Percentiles rank a stretch among this genome's conserved stretches.
phyloP scores from a whole-genome alignment of 1,139 yeast genomes.

The Yamadazyma dushanensis region DNA sequence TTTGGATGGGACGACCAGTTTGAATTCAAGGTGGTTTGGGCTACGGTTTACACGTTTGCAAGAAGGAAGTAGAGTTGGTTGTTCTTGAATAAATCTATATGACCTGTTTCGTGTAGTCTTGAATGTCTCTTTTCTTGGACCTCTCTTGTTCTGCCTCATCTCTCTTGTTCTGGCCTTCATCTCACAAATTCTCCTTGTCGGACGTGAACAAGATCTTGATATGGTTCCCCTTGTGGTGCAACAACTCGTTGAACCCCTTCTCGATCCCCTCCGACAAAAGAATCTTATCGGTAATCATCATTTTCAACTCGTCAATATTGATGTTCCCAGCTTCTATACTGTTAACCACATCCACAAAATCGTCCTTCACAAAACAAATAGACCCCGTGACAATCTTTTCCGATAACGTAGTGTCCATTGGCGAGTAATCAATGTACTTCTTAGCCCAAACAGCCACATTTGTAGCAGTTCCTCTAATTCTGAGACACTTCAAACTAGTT shows the following conservation, averaged over 20 bases:
- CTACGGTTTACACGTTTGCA: constrained; percentile 54
- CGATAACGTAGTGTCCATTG: constrained; percentile 39
- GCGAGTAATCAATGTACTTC: constrained; percentile 31
- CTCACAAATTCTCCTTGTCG: constrained; percentile 4
- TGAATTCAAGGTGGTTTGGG: constrained; percentile 54
- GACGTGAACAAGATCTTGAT: constrained; percentile 39
- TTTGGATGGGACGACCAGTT: constrained; percentile 48
- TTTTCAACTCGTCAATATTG: constrained; percentile 22
- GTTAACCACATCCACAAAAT: constrained; percentile 35
- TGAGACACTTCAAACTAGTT: constrained; percentile 50
- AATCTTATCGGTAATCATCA: constrained; percentile 36
- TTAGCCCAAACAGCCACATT: constrained; percentile 63
- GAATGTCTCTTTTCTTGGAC: too few relatives aligned
- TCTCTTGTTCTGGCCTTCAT: too few relatives aligned
- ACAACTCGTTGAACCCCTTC: constrained; percentile 33
- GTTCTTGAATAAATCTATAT: too few relatives aligned
- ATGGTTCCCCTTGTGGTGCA: constrained; percentile 36
- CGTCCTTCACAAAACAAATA: constrained; percentile 38
- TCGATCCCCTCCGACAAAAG: constrained; percentile 34
- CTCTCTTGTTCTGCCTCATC: too few relatives aligned
- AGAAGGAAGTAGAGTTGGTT: constrained; percentile 16
- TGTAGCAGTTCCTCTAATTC: constrained; percentile 62
- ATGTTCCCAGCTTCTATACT: constrained; percentile 33
- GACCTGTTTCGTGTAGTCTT: too few relatives aligned
- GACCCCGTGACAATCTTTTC: constrained; percentile 42